Percentiles rank a stretch among this genome's conserved stretches.
phyloP scores from a whole-genome alignment of 2,329 filamentous ascomycete genomes.

The Drechmeria coniospora region DNA sequence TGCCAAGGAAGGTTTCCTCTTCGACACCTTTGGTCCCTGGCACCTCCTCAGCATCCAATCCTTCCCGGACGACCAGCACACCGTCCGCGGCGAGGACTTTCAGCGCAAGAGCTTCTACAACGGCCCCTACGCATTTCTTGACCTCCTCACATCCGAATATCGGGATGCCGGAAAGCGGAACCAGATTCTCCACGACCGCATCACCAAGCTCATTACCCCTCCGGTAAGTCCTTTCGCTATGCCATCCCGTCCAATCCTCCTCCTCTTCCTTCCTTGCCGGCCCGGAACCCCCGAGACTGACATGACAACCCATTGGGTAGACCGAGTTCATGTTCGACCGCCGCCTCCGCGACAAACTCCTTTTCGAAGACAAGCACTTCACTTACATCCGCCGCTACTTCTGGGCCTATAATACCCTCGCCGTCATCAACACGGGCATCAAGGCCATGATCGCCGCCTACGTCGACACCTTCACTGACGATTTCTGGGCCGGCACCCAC shows the following conservation, averaged over 20 bases:
- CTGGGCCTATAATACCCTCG: slow-evolving; percentile 46
- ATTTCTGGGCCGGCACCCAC: slow-evolving; percentile 41
- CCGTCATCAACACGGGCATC: slow-evolving; percentile 43
- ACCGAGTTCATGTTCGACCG: slow-evolving; percentile 43
- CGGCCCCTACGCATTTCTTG: slow-evolving; percentile 45
- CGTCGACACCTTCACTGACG: slow-evolving; percentile 39
- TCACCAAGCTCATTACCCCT: slow-evolving; percentile 43
- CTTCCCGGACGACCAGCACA: slow-evolving; percentile 43
- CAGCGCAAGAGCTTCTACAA: slow-evolving; percentile 39
- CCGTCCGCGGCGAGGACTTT: slow-evolving; percentile 37
- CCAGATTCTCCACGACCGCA: slow-evolving; percentile 37
- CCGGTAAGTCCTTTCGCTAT: slow-evolving; percentile 24
- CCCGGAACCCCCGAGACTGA: too few relatives aligned
- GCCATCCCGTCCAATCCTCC: too few relatives aligned
- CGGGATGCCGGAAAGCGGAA: slow-evolving; percentile 44
- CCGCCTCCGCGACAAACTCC: slow-evolving; percentile 36
- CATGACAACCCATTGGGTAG: slow-evolving; percentile 8
- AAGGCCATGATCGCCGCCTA: slow-evolving; percentile 42
- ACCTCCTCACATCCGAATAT: slow-evolving; percentile 43
- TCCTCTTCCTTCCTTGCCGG: too few relatives aligned
- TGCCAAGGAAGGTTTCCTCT: slow-evolving; percentile 35
- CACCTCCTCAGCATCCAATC: slow-evolving; percentile 43
- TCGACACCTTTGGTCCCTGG: slow-evolving; percentile 44
- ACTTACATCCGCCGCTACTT: slow-evolving; percentile 48
- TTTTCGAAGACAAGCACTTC: slow-evolving; percentile 46